Evolutionary conservation across 768 basidiomycete species (phyloP).

Genomic region (Suillus placidus): DNA sequence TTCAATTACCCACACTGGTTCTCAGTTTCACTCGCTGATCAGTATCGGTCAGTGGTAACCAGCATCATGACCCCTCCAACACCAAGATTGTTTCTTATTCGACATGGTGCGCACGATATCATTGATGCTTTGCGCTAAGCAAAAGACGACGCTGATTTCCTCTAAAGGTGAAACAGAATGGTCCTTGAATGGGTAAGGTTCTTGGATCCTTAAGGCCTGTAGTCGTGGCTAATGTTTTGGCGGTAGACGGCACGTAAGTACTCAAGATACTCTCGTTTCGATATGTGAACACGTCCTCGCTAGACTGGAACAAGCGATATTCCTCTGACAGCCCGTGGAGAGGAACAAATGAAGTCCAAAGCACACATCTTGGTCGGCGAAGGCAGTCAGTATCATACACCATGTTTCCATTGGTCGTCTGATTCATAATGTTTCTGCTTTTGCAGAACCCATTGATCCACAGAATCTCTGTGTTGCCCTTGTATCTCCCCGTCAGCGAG

Average conservation of each 20-base stretch:
- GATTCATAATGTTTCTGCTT: not conserved
- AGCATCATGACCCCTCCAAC: constrained; percentile 46
- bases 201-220: not conserved
- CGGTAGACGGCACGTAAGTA: constrained; percentile 64
- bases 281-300: constrained; percentile 11
- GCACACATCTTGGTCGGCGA: constrained; percentile 72
- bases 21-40: not conserved
- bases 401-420: not conserved
- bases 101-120: constrained; percentile 60
- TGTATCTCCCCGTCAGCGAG: constrained; percentile 87
- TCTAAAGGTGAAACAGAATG: constrained; percentile 87
- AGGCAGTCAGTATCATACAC: constrained; percentile 57
- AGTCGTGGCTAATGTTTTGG: constrained; percentile 11
- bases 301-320: constrained; percentile 91
- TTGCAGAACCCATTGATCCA: constrained; percentile 75
- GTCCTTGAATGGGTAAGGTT: constrained; percentile 78
- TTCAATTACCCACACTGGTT: not conserved
- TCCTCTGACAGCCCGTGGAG: constrained; percentile 78
- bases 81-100: constrained; percentile 78
- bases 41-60: not conserved
- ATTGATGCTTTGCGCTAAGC: not conserved
- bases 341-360: constrained; percentile 65
- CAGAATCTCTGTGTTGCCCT: constrained; percentile 72
- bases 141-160: not conserved
- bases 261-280: not conserved